Evolutionary conservation across 208 protist species (phyloP).

Genomic region (Crithidia thermophila): DNA sequence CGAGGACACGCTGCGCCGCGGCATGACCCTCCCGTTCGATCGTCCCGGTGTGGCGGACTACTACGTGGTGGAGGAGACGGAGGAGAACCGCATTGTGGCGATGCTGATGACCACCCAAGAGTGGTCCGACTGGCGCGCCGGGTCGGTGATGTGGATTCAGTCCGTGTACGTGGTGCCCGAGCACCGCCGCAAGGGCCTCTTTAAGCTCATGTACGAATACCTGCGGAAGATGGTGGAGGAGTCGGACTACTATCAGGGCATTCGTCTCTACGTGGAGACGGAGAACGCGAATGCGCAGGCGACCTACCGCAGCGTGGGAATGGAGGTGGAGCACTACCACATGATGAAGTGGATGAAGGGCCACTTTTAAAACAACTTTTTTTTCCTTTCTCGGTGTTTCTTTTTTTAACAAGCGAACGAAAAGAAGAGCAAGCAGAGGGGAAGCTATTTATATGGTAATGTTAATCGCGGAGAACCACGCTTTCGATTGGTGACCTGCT

Average conservation of each 20-base stretch:
- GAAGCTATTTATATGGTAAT: background rate
- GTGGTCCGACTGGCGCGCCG: conserved; percentile 76
- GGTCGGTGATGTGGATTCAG: conserved; percentile 69
- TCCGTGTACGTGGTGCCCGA: conserved; percentile 55
- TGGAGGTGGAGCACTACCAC: conserved; percentile 69
- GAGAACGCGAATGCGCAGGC: conserved; percentile 46
- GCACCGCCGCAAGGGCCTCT: conserved; percentile 49
- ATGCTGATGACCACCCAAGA: conserved; percentile 76
- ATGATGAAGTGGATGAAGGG: conserved; percentile 82
- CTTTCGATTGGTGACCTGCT: conserved; percentile 2
- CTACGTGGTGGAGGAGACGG: conserved; percentile 54
- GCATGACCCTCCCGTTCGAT: conserved; percentile 48
- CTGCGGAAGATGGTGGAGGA: conserved; percentile 47
- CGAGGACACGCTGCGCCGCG: conserved; percentile 37
- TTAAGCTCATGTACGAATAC: conserved; percentile 47
- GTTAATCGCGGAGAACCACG: background rate
- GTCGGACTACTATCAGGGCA: conserved; percentile 45
- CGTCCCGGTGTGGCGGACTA: conserved; percentile 40
- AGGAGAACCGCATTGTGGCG: conserved; percentile 32
- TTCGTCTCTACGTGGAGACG: conserved; percentile 68
- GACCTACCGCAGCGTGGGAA: conserved; percentile 53
- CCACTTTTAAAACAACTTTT: conserved; percentile 24
- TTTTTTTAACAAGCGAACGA: too few relatives aligned
- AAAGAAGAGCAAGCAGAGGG: too few relatives aligned
- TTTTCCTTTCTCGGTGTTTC: conserved; percentile 3